A percentile compares a stretch with the other conserved stretches of the same genome.
Evolutionary conservation across 345 rosid genomes (phyloP).

Genomic region (Carallia pectinifolia): DNA sequence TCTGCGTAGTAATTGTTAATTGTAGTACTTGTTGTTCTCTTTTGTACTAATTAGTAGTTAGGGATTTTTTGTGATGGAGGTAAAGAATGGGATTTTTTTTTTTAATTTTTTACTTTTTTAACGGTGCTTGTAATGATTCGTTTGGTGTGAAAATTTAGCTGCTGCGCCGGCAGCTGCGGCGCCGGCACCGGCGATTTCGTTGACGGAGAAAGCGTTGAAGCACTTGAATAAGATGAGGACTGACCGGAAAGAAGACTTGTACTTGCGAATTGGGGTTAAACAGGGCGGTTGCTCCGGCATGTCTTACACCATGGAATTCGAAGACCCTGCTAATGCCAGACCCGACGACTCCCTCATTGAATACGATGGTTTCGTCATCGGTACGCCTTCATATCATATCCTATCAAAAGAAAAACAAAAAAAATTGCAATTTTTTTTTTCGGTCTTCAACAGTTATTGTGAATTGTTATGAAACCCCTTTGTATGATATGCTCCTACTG

Average conservation of each 20-base stretch:
- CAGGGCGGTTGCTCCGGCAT: conserved; percentile 98
- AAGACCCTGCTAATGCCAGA: conserved; percentile 56
- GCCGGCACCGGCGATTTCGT: conserved; percentile 58
- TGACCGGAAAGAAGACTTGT: conserved; percentile 67
- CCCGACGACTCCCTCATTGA: conserved; percentile 82
- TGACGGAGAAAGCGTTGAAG: conserved; percentile 74
- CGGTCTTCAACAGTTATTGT: too few relatives aligned
- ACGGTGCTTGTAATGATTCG: neutral
- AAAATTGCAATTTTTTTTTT: neutral
- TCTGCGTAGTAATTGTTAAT: too few relatives aligned
- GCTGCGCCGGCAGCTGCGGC: conserved; percentile 20
- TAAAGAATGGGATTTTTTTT: too few relatives aligned
- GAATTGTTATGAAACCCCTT: too few relatives aligned
- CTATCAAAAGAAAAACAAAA: neutral
- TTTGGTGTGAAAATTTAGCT: conserved; percentile 19
- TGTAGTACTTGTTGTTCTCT: too few relatives aligned
- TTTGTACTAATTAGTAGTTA: too few relatives aligned
- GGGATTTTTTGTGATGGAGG: too few relatives aligned
- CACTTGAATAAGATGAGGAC: conserved; percentile 80
- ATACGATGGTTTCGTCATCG: conserved; percentile 71
- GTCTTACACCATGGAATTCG: conserved; percentile 96
- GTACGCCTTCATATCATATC: conserved; percentile 30
- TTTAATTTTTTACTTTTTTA: neutral
- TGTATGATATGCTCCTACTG: too few relatives aligned
- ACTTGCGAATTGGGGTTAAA: conserved; percentile 86